phyloP scores from a whole-genome alignment of 2,329 filamentous ascomycete species.

The Falciphora oryzae region DNA sequence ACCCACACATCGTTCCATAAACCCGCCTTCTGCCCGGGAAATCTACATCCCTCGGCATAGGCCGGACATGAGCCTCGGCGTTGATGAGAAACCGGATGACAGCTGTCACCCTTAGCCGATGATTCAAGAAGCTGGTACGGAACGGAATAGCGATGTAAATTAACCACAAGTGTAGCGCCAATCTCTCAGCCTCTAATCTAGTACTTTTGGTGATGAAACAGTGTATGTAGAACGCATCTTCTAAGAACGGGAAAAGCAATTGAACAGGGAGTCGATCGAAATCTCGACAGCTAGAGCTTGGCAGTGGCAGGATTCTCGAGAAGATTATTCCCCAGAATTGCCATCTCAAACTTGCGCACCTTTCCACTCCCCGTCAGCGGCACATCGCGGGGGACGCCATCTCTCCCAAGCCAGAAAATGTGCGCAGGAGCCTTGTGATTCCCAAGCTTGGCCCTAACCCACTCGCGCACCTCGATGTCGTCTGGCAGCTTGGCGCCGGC shows the following conservation, averaged over 20 bases:
- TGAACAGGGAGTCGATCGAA: background rate
- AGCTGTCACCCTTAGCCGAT: too few relatives aligned
- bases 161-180: too few relatives aligned
- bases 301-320: conserved; percentile 40
- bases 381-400: conserved; percentile 46
- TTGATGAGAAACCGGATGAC: too few relatives aligned
- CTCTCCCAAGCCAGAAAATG: conserved; percentile 69
- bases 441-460: conserved; percentile 57
- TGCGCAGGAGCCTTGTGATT: conserved; percentile 65
- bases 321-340: conserved; percentile 48
- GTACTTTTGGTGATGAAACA: background rate
- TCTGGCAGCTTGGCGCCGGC: conserved; percentile 30
- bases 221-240: background rate
- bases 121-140: background rate
- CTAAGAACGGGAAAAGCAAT: background rate
- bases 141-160: too few relatives aligned
- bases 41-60: background rate
- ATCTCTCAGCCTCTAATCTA: background rate
- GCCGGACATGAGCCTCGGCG: background rate
- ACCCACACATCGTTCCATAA: background rate
- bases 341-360: conserved; percentile 62
- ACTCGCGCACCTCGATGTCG: conserved; percentile 52
- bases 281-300: conserved; percentile 32
- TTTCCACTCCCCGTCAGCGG: conserved; percentile 69
- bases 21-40: background rate